Conservation (phyloP, 345 rosid species). For the Xanthoceras sorbifolium region DNA sequence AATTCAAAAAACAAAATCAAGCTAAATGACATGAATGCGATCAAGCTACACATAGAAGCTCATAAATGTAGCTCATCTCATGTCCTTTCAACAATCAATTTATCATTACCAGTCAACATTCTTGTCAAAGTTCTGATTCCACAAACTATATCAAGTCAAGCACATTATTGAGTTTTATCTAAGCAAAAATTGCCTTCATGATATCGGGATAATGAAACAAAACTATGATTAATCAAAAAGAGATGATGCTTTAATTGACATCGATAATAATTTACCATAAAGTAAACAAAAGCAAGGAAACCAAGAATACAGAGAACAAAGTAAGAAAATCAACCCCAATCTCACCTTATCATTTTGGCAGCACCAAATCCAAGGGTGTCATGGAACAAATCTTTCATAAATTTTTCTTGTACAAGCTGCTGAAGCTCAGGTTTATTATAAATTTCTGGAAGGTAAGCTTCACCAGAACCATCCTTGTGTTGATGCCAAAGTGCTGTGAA, state of each 20-base stretch:
- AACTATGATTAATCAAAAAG: conserved; percentile 1
- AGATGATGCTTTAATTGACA: background rate
- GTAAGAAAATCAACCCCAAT: background rate
- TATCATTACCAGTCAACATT: background rate
- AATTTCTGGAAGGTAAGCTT: conserved; percentile 83
- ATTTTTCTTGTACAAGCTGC: conserved; percentile 63
- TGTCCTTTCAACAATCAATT: background rate
- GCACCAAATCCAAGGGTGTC: conserved; percentile 94
- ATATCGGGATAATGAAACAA: background rate
- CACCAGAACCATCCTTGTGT: conserved; percentile 80
- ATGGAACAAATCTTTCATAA: conserved; percentile 68
- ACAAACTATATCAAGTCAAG: background rate
- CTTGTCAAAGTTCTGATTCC: background rate
- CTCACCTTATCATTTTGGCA: conserved; percentile 94
- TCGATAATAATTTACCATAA: background rate
- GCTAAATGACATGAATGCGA: background rate
- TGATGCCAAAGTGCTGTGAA: conserved; percentile 72
- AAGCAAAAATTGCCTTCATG: background rate
- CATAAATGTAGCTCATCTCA: background rate
- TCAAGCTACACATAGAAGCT: background rate
- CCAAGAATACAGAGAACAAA: conserved; percentile 3
- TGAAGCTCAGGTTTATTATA: conserved; percentile 64
- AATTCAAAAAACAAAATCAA: background rate
- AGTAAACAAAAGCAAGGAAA: background rate
- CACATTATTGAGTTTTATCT: background rate